Percentiles rank a stretch among this genome's conserved stretches.
These are phyloP conservation scores for Apiotrichum gracile DNA, from an alignment of 1,284 basidiomycete genomes.

Conservation along the genomic window DNA sequence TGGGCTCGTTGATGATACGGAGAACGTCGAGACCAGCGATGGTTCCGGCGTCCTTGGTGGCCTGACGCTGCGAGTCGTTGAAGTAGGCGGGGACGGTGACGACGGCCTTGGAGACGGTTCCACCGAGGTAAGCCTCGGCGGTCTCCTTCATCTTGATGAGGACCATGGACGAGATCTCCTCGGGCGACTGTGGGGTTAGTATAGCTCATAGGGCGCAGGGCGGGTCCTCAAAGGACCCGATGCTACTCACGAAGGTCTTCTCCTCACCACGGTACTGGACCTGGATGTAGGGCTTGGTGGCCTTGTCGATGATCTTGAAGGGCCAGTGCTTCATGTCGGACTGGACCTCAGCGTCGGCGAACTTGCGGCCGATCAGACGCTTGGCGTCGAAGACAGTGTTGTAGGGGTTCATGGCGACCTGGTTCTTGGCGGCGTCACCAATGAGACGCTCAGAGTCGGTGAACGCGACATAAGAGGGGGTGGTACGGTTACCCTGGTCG, in stretches of 20 bases:
- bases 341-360: constrained; percentile 57
- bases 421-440: constrained; percentile 55
- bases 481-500: constrained; percentile 93
- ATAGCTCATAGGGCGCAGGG: background rate
- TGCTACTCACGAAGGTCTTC: constrained; percentile 56
- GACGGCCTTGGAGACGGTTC: constrained; percentile 94
- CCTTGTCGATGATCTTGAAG: constrained; percentile 79
- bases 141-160: constrained; percentile 99
- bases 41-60: constrained; percentile 96
- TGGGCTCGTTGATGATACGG: constrained; percentile 98
- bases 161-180: constrained; percentile 76
- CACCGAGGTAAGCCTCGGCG: constrained; percentile 93
- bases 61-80: constrained; percentile 98
- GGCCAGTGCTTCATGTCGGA: constrained; percentile 88
- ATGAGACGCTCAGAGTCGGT: constrained; percentile 81
- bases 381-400: constrained; percentile 79
- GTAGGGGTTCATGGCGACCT: constrained; percentile 53
- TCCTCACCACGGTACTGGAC: constrained; percentile 86
- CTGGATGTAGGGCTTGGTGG: constrained; percentile 78
- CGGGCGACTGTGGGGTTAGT: constrained; percentile 18
- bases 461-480: constrained; percentile 90
- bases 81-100: constrained; percentile 98
- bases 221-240: background rate
- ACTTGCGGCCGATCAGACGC: constrained; percentile 83
- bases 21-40: constrained; percentile 94